Conservation (phyloP, 306 rosid species). For the Parietaria judaica region DNA sequence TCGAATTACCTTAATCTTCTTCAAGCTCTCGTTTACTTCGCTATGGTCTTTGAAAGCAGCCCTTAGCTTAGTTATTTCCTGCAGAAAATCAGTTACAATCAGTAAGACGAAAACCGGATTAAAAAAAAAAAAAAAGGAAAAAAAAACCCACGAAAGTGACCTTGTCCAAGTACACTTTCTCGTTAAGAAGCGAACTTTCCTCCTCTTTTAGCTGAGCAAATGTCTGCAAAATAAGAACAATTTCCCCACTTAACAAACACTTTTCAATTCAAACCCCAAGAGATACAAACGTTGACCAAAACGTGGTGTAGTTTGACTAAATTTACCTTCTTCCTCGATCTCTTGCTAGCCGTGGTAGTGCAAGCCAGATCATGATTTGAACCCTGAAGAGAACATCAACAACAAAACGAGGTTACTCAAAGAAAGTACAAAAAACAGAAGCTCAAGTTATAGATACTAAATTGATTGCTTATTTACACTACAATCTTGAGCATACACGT, state of each 20-base stretch:
- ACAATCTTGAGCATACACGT: conserved; percentile 5
- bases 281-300: too few species aligned
- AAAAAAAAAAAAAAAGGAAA: not conserved
- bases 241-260: conserved; percentile 5
- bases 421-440: not conserved
- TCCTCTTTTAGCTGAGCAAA: conserved; percentile 74
- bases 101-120: not conserved
- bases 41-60: conserved; percentile 47
- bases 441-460: not conserved
- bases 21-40: conserved; percentile 55
- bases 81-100: conserved; percentile 16
- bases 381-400: conserved; percentile 46
- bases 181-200: conserved; percentile 64
- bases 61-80: conserved; percentile 52
- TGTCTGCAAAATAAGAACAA: conserved; percentile 34
- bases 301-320: not conserved
- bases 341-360: conserved; percentile 37
- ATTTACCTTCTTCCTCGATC: conserved; percentile 64
- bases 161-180: conserved; percentile 44
- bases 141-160: conserved; percentile 24
- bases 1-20: conserved; percentile 61
- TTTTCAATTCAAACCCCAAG: not conserved
- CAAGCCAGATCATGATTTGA: conserved; percentile 54
- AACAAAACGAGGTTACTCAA: conserved; percentile 6
- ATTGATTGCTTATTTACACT: not conserved